These are phyloP conservation scores for Auricularia sp. DNA, from an alignment of 768 basidiomycete genomes.

Conservation along the genomic window DNA sequence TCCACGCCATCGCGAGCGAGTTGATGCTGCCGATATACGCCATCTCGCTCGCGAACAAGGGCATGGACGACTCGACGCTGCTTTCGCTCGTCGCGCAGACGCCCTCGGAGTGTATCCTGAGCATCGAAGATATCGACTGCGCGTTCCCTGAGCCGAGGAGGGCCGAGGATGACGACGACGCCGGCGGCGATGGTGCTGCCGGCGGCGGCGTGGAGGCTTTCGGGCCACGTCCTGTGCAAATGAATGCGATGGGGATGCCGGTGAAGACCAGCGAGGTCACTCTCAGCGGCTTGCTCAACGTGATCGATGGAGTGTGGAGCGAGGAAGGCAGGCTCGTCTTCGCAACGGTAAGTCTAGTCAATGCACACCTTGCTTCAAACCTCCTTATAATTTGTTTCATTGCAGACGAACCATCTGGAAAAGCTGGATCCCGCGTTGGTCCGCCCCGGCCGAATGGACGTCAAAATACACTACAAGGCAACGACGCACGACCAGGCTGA, in stretches of 20 bases:
- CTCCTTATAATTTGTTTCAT: background rate
- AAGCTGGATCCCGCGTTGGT: constrained; percentile 45
- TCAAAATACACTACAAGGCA: constrained; percentile 40
- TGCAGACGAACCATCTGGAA: constrained; percentile 45
- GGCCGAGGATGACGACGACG: constrained; percentile 26
- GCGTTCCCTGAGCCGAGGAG: constrained; percentile 35
- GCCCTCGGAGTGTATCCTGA: constrained; percentile 44
- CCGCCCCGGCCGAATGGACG: constrained; percentile 49
- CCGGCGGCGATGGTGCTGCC: constrained; percentile 8
- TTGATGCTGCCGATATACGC: constrained; percentile 23
- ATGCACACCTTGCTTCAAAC: background rate
- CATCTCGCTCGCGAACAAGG: constrained; percentile 39
- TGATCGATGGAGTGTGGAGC: constrained; percentile 53
- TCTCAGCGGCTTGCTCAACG: constrained; percentile 47
- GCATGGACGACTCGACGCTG: constrained; percentile 41
- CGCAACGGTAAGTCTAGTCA: constrained; percentile 34
- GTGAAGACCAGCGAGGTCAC: constrained; percentile 26
- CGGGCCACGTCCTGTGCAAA: no score
- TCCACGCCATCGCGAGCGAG: constrained; percentile 34
- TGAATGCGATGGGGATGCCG: background rate
- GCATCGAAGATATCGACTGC: constrained; percentile 55
- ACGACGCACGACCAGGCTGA: constrained; percentile 37
- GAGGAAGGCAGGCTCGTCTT: constrained; percentile 56
- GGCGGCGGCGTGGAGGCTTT: background rate
- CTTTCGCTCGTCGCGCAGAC: constrained; percentile 36